These are phyloP conservation scores for Globisporangium camurandrum DNA, from an alignment of 352 stramenopile genomes.

Conservation along the genomic window DNA sequence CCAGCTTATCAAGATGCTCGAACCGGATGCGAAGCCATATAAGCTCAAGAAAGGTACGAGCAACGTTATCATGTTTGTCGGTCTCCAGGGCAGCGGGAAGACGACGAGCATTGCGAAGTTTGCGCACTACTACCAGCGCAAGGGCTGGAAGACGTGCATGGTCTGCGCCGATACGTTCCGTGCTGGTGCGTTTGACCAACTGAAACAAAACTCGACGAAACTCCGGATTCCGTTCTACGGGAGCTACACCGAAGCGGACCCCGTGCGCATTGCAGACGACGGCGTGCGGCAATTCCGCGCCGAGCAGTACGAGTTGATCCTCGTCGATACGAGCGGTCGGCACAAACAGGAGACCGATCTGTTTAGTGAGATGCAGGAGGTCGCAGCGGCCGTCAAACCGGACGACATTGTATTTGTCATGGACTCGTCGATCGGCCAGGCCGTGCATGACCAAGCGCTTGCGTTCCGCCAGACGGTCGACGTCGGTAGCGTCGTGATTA, in stretches of 20 bases:
- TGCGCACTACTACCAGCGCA: slow-evolving; percentile 97
- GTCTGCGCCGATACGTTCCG: slow-evolving; percentile 99
- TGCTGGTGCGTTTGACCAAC: slow-evolving; percentile 98
- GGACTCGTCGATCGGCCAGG: slow-evolving; percentile 99
- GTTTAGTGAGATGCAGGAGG: slow-evolving; percentile 99
- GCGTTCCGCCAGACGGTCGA: slow-evolving; percentile 94
- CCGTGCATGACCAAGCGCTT: slow-evolving; percentile 94
- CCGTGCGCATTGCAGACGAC: slow-evolving; percentile 96
- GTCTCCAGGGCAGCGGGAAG: slow-evolving; percentile 95
- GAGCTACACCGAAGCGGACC: slow-evolving; percentile 97
- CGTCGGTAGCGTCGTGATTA: slow-evolving; percentile 98
- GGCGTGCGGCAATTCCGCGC: slow-evolving; percentile 95
- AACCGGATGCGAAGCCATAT: slow-evolving; percentile 79
- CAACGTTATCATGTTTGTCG: slow-evolving; percentile 94
- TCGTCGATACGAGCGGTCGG: slow-evolving; percentile 98
- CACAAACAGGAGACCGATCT: slow-evolving; percentile 98
- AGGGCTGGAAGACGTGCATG: slow-evolving; percentile 98
- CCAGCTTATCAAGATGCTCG: slow-evolving; percentile 86
- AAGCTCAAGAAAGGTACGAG: slow-evolving; percentile 88
- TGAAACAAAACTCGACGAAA: slow-evolving; percentile 99
- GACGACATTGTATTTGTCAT: slow-evolving; percentile 99
- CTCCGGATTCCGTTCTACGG: slow-evolving; percentile 98
- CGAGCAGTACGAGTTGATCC: slow-evolving; percentile 98
- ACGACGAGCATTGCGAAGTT: slow-evolving; percentile 99
- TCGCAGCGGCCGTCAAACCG: slow-evolving; percentile 91